Percentiles rank a stretch among this genome's conserved stretches.
Conservation (phyloP, 306 rosid species). For the Clitoria ternatea region DNA sequence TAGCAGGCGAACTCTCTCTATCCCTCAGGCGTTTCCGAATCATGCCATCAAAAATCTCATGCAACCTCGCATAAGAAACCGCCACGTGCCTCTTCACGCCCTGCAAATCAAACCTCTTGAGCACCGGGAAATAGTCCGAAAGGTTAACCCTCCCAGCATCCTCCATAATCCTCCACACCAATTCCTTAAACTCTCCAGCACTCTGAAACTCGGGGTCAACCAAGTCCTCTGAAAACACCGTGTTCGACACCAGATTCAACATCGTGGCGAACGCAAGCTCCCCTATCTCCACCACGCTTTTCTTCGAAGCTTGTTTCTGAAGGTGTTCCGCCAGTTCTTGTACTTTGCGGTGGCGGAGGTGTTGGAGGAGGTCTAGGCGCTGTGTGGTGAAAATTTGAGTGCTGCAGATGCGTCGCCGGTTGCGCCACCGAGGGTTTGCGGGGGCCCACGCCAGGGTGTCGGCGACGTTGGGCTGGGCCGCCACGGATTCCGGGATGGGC, state of each 20-base stretch:
- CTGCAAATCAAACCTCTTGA: constrained; percentile 45
- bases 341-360: constrained; percentile 44
- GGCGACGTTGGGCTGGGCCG: constrained; percentile 48
- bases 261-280: constrained; percentile 42
- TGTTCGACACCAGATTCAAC: constrained; percentile 51
- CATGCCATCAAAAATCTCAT: constrained; percentile 41
- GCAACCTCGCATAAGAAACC: constrained; percentile 48
- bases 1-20: not conserved
- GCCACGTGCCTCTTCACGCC: constrained; percentile 41
- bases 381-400: constrained; percentile 43
- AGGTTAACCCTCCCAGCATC: constrained; percentile 52
- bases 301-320: not conserved
- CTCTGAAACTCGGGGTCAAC: constrained; percentile 42
- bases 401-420: constrained; percentile 52
- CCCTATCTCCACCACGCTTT: constrained; percentile 28
- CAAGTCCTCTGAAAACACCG: constrained; percentile 51
- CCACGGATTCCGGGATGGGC: constrained; percentile 40
- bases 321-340: constrained; percentile 36
- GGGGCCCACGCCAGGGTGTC: constrained; percentile 62
- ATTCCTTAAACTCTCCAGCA: constrained; percentile 51
- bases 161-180: constrained; percentile 69
- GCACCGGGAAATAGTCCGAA: constrained; percentile 47
- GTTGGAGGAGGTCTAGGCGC: constrained; percentile 45
- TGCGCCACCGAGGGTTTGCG: constrained; percentile 42
- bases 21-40: constrained; percentile 32